Evolutionary conservation across 768 basidiomycete species (phyloP).

Genomic region (Xerocomellus chrysenteron): DNA sequence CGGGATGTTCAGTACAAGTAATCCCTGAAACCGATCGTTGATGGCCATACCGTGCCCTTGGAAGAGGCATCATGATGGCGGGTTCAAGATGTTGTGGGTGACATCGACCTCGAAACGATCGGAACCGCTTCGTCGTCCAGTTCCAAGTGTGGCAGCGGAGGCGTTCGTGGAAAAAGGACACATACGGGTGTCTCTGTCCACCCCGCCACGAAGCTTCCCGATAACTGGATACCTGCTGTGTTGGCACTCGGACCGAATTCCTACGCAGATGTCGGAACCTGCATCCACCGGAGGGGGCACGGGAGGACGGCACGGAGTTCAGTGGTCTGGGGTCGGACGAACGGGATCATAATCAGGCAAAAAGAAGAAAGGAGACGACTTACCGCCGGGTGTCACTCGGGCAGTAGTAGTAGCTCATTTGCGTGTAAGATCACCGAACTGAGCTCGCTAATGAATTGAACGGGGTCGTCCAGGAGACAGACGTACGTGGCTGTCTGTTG

Average conservation of each 20-base stretch:
- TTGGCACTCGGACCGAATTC: too few relatives aligned
- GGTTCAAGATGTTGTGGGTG: neutral
- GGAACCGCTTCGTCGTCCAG: neutral
- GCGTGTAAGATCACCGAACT: neutral
- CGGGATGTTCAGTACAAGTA: neutral
- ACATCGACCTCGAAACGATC: neutral
- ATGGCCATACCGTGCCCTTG: neutral
- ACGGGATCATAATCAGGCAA: neutral
- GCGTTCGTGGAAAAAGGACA: neutral
- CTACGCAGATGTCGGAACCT: too few relatives aligned
- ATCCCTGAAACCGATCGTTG: neutral
- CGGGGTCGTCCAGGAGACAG: neutral
- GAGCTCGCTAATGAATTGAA: conserved; percentile 4
- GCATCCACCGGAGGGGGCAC: neutral
- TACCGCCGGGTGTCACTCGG: neutral
- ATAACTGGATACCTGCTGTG: neutral
- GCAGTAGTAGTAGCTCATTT: neutral
- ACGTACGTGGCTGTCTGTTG: neutral
- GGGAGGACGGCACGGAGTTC: neutral
- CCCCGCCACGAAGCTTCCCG: neutral
- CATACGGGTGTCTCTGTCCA: neutral
- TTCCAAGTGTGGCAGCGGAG: neutral
- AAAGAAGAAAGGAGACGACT: neutral
- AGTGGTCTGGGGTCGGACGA: neutral
- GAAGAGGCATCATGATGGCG: too few relatives aligned